These are phyloP conservation scores for Mycena belliarum DNA, from an alignment of 768 basidiomycete genomes.

Conservation along the genomic window DNA sequence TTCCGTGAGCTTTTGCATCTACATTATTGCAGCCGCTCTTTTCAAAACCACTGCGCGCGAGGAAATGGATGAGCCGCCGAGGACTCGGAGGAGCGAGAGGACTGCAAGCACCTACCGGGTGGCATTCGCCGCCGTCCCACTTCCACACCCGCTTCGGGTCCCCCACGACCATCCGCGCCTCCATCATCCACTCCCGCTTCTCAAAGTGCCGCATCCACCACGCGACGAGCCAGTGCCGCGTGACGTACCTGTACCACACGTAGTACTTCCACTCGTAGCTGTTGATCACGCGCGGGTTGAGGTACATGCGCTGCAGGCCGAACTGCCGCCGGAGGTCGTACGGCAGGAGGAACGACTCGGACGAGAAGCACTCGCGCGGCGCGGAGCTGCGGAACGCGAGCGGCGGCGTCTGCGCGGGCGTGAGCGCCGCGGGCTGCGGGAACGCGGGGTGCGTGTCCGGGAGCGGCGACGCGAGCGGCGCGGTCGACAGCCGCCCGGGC, in stretches of 20 bases:
- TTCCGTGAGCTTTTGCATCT: neutral
- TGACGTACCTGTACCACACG: conserved; percentile 35
- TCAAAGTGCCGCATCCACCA: conserved; percentile 40
- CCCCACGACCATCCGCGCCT: conserved; percentile 38
- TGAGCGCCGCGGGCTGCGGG: conserved; percentile 16
- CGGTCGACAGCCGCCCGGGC: conserved; percentile 28
- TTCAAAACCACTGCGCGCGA: neutral
- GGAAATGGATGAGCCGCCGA: neutral
- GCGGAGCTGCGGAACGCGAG: conserved; percentile 32
- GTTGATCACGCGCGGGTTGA: conserved; percentile 41
- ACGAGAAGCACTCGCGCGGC: conserved; percentile 34
- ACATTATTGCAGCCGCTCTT: neutral
- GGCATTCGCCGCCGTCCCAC: conserved; percentile 39
- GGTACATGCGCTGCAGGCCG: conserved; percentile 35
- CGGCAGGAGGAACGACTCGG: conserved; percentile 42
- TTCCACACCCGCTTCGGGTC: conserved; percentile 30
- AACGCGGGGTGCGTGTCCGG: conserved; percentile 32
- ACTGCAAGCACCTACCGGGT: conserved; percentile 29
- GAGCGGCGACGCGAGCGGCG: conserved; percentile 30
- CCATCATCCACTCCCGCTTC: conserved; percentile 35
- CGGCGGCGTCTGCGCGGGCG: conserved; percentile 33
- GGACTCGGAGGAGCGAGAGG: too few species aligned
- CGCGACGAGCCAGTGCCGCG: conserved; percentile 38
- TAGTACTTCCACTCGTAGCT: conserved; percentile 39
- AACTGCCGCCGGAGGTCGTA: conserved; percentile 44